Evolutionary conservation across 805 yeast species (phyloP), one percentile per base, ranked within the genome.

Genomic region (Candida dendrica): DNA sequence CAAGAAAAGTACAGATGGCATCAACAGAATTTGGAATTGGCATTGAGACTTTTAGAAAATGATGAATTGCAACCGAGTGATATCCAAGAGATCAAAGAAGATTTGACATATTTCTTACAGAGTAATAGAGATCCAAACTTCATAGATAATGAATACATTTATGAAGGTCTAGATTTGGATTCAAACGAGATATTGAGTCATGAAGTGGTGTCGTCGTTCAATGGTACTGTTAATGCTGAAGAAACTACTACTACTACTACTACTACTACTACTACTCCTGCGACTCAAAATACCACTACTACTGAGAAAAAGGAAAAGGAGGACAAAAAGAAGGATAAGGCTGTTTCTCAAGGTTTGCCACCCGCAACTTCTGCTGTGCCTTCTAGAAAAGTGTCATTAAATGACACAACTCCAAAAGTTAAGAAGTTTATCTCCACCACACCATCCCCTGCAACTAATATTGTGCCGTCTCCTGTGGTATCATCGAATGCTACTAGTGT

Each of bases 111-210:
- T 65, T 91, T 88, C 60, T 87, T 93, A 19, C 96, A 89, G 52
- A 85, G 86, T 51, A 91, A 91, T 59, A 89, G 84, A 62, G 96
- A 88, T 44, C 86, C 81, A 3, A 95, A 88, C 55, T 91, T 88
- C 59, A 84, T 91, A 18, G 97, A 89, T 55, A 95, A 91, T 60
- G 96, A 90, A 55, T 91, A 88, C 20, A 75, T 91, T 46, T 93
- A 91, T 61, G 97, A 93, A 51, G 83, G 79, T 44, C 71, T 91
- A 52, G 90, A 85, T 38, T 73, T 89, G 33, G 79, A 72, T 42
- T 77, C 79, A 2, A 65, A 66, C 42, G 78, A 74, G 30, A 63
- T 72, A 20, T 73, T 75, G 37, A 75, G 72, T 6, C 72, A 69
- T 40, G 79, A 73, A 47, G 71, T 71, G 9, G 74, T 72, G 8